phyloP scores from a whole-genome alignment of 2,329 filamentous ascomycete species.

The Diaporthe australafricana region DNA sequence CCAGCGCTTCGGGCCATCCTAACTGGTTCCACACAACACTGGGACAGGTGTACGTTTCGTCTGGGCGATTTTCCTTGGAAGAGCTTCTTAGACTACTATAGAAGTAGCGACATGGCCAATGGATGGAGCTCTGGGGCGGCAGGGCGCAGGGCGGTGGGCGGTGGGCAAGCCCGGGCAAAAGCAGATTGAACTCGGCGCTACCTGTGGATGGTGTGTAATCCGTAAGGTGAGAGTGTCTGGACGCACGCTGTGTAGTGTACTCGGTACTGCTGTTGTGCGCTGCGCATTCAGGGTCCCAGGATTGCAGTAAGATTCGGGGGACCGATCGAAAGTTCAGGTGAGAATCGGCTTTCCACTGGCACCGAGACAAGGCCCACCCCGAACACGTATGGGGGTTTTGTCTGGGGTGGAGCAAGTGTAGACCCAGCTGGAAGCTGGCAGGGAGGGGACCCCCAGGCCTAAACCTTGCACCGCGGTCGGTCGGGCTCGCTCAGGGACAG shows the following conservation, averaged over 20 bases:
- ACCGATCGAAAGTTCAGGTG: constrained; percentile 26
- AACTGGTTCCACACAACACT: constrained; percentile 1
- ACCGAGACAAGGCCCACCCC: constrained; percentile 24
- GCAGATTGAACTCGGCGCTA: neutral
- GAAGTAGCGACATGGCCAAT: neutral
- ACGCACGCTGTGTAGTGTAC: neutral
- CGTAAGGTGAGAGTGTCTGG: no score
- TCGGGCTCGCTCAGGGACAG: constrained; percentile 12
- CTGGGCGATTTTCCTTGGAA: constrained; percentile 12
- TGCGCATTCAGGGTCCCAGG: constrained; percentile 20
- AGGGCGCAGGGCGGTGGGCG: no score
- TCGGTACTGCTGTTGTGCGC: neutral
- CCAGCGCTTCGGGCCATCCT: constrained; percentile 24
- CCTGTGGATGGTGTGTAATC: neutral
- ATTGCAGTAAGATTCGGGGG: constrained; percentile 22
- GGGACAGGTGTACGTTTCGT: constrained; percentile 7
- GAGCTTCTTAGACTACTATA: neutral
- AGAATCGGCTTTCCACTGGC: constrained; percentile 23
- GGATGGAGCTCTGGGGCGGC: neutral
- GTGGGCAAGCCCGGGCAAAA: constrained; percentile 5
- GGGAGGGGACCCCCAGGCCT: neutral
- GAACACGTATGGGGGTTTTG: constrained; percentile 15
- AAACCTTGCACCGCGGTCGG: neutral
- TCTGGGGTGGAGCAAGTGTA: constrained; percentile 8
- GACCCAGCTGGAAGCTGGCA: neutral